Evolutionary conservation across 139 green algal species (phyloP), one percentile per base, ranked within the genome.

Genomic region (Microglena sp.): DNA sequence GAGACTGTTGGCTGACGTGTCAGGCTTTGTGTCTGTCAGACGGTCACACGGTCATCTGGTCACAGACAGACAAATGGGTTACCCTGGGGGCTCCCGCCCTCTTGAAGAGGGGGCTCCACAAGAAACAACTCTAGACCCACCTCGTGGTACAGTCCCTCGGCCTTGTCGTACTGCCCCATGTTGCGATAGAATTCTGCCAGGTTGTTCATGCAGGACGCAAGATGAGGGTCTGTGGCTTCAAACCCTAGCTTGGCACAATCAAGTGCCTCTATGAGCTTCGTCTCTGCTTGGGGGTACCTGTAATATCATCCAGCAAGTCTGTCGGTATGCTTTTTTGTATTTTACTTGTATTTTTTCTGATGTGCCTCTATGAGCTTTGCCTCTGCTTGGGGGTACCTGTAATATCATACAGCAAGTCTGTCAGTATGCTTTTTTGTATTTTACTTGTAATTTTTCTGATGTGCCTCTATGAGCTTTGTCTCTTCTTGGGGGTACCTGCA

Each of bases 141-240:
- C 77, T 86, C 55, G 34, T 75, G 44, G 70, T 91, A 92, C 56
- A 91, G 73, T 32, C 35, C 33, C 64, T 84, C 75, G 24, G 85
- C 85, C 56, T 79, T 63, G 11, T 77, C 76, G 35, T 70, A 75
- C 53, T 70, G 64, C 32, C 77, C 53, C 1, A 55, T 82, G 69
- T 88, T 77, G 55, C 84, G 74, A 63, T 84, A 84, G 60, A 85
- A 82, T 69, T 92, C 85, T 0, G 85, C 85, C 61, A 91, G 72
- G 79, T 90, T 88, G 73, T 91, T 81, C 65, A 75, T 60, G 15
- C 78, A 63, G 29, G 68, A 76, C 15, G 84, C 84, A 31, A 91
- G 74, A 66, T 92, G 85, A 0, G 82, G 75, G 69, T 91, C 84
- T 3, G 59, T 55, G 8, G 57, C 58, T 5, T 81, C 82, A 72